Percentiles rank a stretch among this genome's conserved stretches.
Conservation (phyloP, 306 rosid genomes). For the Fagus crenata region DNA sequence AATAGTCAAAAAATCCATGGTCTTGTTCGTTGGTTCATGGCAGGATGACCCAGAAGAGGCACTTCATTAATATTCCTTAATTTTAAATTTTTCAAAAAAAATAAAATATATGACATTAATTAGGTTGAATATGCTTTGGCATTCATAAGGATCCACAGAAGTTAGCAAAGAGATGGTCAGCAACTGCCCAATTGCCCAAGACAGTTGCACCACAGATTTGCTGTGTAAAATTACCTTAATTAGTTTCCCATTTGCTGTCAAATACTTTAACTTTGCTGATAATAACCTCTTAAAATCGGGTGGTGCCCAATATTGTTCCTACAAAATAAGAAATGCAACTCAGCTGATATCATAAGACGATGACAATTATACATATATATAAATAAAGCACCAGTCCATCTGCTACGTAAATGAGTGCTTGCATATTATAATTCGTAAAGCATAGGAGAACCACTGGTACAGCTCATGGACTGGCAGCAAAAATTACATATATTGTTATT, state of each 20-base stretch:
- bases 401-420: background rate
- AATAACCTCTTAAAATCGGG: slow-evolving; percentile 76
- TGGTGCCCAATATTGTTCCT: slow-evolving; percentile 93
- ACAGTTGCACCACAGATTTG: background rate
- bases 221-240: slow-evolving; percentile 59
- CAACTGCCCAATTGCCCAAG: slow-evolving; percentile 11
- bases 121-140: background rate
- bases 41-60: background rate
- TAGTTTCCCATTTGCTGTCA: slow-evolving; percentile 75
- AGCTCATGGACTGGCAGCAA: background rate
- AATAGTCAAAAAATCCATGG: too few species aligned
- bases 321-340: slow-evolving; percentile 30
- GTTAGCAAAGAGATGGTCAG: slow-evolving; percentile 11
- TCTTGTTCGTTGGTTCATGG: background rate
- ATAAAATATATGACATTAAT: background rate
- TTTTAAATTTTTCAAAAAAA: background rate
- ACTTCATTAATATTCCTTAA: background rate
- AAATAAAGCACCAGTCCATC: slow-evolving; percentile 17
- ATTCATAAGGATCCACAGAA: background rate
- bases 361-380: background rate
- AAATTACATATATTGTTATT: background rate
- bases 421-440: slow-evolving; percentile 1
- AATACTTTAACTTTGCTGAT: slow-evolving; percentile 68
- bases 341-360: slow-evolving; percentile 24
- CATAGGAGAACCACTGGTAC: too few species aligned